Base-by-base conservation (phyloP, 495 filamentous ascomycete genomes). In the Mycothermus thermophilus region DNA sequence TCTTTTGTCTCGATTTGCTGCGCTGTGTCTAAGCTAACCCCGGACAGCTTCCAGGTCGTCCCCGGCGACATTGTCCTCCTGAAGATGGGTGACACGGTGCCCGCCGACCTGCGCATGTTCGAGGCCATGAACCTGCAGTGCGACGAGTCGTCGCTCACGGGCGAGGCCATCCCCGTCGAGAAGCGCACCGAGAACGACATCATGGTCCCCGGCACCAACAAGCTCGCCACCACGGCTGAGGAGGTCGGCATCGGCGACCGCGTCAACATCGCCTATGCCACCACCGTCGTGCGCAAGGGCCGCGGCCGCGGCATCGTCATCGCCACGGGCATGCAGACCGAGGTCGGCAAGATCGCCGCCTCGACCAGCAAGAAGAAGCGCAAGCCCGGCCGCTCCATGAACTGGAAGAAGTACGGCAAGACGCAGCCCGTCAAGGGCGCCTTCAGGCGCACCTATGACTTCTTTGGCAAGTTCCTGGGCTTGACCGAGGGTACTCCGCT, bases 31-130 rank as follows among this genome's bases (percentile, higher is more conserved):
- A n/a, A n/a, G n/a, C 5, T 38, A 19, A 32, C 21, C 16, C 24
- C 16, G 10, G 12, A 11, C 37, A 80, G 81, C 30, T 64, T 71
- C 16, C 72, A 84, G 28, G 64, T 90, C 28, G 77, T 88, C 4
- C 79, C 82, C n/a, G 85, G 85, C 20, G 85, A 93, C 40, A 70
- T 90, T 47, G 63, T 84, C 27, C 67, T 78, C 32, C 54, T 92
- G 27, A 85, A 83, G 65, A 82, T 83, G 46, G 83, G 83, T 21
- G 83, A 88, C 55, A 84, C 79, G 2, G 71, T 88, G 3, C 83
- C 83, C 10, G 83, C 83, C 10, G 83, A 88, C 52, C 32, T 79
- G 18, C 69, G 76, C 15, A 43, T 88, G 10, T 75, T 84, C 40
- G 81, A 87, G 37, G 74, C 75, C 26, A 83, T 85, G 75, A 86